phyloP scores from a whole-genome alignment of 225 moss, liverwort and hornwort genomes.

The Rhytidiadelphus loreus region DNA sequence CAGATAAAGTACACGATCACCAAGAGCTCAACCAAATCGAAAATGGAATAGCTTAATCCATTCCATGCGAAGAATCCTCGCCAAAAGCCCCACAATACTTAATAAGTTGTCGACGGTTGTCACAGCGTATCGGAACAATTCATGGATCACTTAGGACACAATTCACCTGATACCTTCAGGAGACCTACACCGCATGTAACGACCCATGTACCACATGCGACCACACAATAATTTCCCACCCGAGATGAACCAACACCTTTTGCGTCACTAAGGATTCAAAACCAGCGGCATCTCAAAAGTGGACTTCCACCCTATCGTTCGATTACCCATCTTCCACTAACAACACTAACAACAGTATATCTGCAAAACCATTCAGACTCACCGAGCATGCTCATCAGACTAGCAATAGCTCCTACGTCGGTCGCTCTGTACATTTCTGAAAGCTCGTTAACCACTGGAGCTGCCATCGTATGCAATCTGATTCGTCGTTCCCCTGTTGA shows the following conservation, averaged over 20 bases:
- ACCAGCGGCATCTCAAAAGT: neutral
- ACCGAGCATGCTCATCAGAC: slow-evolving; percentile 90
- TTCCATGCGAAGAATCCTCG: neutral
- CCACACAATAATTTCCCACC: neutral
- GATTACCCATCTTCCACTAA: neutral
- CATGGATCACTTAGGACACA: neutral
- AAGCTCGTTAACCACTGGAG: slow-evolving; percentile 88
- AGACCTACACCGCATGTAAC: neutral
- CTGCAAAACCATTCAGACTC: neutral
- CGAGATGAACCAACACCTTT: neutral
- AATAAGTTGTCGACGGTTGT: neutral
- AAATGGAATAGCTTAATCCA: neutral
- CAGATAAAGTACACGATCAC: neutral
- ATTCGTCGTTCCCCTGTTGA: slow-evolving; percentile 93
- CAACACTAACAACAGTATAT: neutral
- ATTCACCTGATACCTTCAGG: neutral
- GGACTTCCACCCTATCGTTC: neutral
- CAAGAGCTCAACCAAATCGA: neutral
- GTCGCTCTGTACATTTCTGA: slow-evolving; percentile 90
- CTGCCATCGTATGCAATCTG: slow-evolving; percentile 95
- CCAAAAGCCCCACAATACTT: neutral
- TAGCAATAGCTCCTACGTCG: slow-evolving; percentile 73
- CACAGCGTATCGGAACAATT: neutral
- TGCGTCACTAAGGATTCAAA: neutral
- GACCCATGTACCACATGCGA: neutral